Conservation (phyloP, 2,329 filamentous ascomycete genomes). For the Ophiostoma quercus region DNA sequence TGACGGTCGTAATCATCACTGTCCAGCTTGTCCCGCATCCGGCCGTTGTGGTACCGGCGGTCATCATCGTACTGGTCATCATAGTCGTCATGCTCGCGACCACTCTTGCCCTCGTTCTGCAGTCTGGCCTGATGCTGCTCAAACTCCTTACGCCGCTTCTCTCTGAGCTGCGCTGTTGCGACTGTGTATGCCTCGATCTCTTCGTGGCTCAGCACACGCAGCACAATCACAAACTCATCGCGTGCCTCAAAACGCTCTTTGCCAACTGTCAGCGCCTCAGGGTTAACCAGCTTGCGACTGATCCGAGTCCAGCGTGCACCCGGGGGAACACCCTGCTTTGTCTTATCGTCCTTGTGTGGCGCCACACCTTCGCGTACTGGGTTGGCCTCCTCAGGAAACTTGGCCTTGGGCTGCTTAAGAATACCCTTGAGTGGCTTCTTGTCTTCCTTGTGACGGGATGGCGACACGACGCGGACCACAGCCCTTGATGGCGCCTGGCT, state of each 20-base stretch:
- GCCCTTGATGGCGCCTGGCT: slow-evolving; percentile 22
- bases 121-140: slow-evolving; percentile 30
- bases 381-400: slow-evolving; percentile 82
- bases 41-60: slow-evolving; percentile 31
- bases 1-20: slow-evolving; percentile 4
- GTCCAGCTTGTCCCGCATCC: slow-evolving; percentile 18
- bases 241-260: slow-evolving; percentile 88
- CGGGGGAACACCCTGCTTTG: slow-evolving; percentile 60
- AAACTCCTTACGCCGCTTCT: slow-evolving; percentile 39
- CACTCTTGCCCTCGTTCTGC: slow-evolving; percentile 27
- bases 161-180: slow-evolving; percentile 71
- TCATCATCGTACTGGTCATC: slow-evolving; percentile 28
- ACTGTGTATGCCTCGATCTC: slow-evolving; percentile 85
- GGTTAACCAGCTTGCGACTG: slow-evolving; percentile 80
- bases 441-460: slow-evolving; percentile 48
- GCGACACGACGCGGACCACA: slow-evolving; percentile 64
- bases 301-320: slow-evolving; percentile 93
- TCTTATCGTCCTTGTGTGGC: slow-evolving; percentile 82
- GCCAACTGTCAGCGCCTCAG: slow-evolving; percentile 76
- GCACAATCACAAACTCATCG: slow-evolving; percentile 88
- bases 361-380: slow-evolving; percentile 85
- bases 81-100: slow-evolving; percentile 32
- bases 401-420: slow-evolving; percentile 71
- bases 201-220: slow-evolving; percentile 78
- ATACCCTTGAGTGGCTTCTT: slow-evolving; percentile 72